These are phyloP conservation scores for Serendipita indica DNA, from an alignment of 768 basidiomycete species.

Conservation along the genomic window DNA sequence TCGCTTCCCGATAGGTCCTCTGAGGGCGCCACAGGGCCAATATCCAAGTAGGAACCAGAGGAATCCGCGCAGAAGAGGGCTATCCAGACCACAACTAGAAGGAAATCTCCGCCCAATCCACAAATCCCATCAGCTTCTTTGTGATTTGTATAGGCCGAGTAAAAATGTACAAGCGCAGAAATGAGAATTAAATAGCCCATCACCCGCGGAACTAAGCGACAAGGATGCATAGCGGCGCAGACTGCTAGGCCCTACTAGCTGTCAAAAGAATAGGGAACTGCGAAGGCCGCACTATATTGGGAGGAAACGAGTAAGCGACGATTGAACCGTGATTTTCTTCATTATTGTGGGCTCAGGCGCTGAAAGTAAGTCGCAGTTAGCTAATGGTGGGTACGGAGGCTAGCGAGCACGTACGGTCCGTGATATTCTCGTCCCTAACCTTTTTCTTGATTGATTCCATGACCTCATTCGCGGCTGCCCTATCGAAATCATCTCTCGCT, in stretches of 20 bases:
- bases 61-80: not conserved
- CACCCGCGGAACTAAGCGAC: too few species aligned
- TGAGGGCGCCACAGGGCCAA: not conserved
- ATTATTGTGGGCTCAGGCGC: conserved; percentile 77
- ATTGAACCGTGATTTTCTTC: conserved; percentile 74
- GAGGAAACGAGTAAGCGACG: conserved; percentile 60
- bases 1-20: conserved; percentile 54
- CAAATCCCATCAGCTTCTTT: too few species aligned
- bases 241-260: too few species aligned
- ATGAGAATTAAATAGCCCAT: too few species aligned
- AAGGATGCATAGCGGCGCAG: too few species aligned
- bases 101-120: not conserved
- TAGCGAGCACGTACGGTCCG: conserved; percentile 49
- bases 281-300: too few species aligned
- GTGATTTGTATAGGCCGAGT: too few species aligned
- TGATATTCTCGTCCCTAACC: conserved; percentile 73
- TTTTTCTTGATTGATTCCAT: conserved; percentile 90
- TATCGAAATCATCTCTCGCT: conserved; percentile 78
- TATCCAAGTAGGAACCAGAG: not conserved
- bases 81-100: not conserved
- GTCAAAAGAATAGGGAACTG: too few species aligned
- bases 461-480: conserved; percentile 73
- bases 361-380: conserved; percentile 20
- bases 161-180: not conserved
- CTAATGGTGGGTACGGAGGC: conserved; percentile 10